Percentiles rank a stretch among this genome's conserved stretches.
Evolutionary conservation across 441 rosid genomes (phyloP).

Genomic region (Euphorbia celastroides): DNA sequence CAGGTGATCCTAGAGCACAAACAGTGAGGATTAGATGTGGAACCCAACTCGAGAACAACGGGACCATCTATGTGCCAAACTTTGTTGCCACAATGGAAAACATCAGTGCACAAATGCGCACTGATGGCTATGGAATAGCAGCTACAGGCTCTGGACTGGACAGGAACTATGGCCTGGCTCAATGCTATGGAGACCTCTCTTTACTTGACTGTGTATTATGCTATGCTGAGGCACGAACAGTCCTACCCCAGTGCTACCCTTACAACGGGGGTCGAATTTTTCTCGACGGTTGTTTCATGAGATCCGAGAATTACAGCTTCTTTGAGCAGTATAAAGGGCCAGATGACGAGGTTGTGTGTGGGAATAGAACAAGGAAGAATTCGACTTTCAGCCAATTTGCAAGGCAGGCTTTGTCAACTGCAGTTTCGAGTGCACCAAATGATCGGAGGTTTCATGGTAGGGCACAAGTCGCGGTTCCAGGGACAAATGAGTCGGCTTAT

Average conservation of each 20-base stretch:
- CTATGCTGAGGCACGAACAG: conserved; percentile 79
- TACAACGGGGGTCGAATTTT: conserved; percentile 63
- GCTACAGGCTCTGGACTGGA: conserved; percentile 70
- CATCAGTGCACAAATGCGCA: conserved; percentile 55
- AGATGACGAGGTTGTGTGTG: conserved; percentile 52
- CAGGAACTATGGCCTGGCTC: conserved; percentile 66
- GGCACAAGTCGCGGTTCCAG: conserved; percentile 29
- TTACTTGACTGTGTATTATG: conserved; percentile 76
- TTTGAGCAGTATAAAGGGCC: conserved; percentile 61
- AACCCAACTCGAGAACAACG: conserved; percentile 49
- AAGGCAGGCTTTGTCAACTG: conserved; percentile 38
- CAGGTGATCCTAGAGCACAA: conserved; percentile 57
- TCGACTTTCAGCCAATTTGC: conserved; percentile 35
- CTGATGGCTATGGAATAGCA: conserved; percentile 51
- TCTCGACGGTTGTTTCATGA: conserved; percentile 95
- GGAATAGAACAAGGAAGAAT: conserved; percentile 46
- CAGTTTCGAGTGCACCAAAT: conserved; percentile 37
- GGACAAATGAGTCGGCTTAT: conserved; percentile 43
- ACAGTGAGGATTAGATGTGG: conserved; percentile 40
- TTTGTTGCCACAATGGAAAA: conserved; percentile 76
- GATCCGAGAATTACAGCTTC: conserved; percentile 77
- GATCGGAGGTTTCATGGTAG: conserved; percentile 46
- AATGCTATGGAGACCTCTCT: conserved; percentile 87
- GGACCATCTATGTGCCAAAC: conserved; percentile 54
- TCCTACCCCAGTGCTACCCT: conserved; percentile 90